A percentile compares a stretch with the other conserved stretches of the same genome.
Conservation (phyloP, 345 rosid genomes). For the Sisymbrium altissimum region DNA sequence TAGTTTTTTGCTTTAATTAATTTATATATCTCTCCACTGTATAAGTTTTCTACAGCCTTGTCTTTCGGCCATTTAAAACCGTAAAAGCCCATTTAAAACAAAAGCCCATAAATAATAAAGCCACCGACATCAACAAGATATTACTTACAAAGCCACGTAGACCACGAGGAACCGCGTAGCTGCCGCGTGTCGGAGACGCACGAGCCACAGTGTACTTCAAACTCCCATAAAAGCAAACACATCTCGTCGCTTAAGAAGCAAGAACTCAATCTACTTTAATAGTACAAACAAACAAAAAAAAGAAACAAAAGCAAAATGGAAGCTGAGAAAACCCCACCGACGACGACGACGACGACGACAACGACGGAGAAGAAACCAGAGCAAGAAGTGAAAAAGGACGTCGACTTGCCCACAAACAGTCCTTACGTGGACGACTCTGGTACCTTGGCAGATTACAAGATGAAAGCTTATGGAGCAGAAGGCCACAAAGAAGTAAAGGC, state of each 20-base stretch:
- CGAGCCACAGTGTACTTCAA: background rate
- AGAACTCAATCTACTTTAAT: background rate
- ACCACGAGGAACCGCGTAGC: conserved; percentile 14
- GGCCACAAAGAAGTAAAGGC: conserved; percentile 54
- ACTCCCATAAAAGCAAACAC: conserved; percentile 14
- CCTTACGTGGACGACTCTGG: conserved; percentile 29
- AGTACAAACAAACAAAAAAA: background rate
- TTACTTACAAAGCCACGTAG: conserved; percentile 10
- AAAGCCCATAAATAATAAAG: background rate
- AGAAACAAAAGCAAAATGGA: conserved; percentile 9
- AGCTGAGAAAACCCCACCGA: conserved; percentile 12
- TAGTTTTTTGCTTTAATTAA: too few species aligned
- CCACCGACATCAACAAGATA: background rate
- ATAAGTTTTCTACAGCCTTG: too few species aligned
- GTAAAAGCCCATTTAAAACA: background rate
- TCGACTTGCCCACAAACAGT: conserved; percentile 27
- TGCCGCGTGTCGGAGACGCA: conserved; percentile 20
- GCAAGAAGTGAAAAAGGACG: background rate
- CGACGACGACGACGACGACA: background rate
- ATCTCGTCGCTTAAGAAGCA: background rate
- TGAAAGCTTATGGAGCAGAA: conserved; percentile 54
- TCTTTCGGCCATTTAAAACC: too few species aligned
- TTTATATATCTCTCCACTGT: too few species aligned
- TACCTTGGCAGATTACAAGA: conserved; percentile 30
- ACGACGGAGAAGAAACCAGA: conserved; percentile 3